phyloP scores from a whole-genome alignment of 768 basidiomycete species.

The Lactarius pseudohatsudake region DNA sequence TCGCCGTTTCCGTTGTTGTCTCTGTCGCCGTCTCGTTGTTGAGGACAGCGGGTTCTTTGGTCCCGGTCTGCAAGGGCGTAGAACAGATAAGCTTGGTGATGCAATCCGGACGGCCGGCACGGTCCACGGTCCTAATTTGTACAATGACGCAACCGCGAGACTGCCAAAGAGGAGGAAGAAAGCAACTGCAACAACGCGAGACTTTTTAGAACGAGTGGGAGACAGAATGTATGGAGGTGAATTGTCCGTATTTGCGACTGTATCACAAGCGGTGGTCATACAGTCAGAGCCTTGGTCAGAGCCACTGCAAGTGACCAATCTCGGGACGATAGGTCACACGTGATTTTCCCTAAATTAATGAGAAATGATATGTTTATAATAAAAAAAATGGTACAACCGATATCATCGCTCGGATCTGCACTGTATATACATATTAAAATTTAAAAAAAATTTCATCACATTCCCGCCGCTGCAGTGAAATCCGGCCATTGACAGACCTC shows the following conservation, averaged over 20 bases:
- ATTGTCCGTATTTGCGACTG: slow-evolving; percentile 20
- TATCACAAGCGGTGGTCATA: slow-evolving; percentile 15
- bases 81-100: slow-evolving; percentile 6
- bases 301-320: slow-evolving; percentile 3
- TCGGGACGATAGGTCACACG: background rate
- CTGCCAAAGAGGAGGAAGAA: slow-evolving; percentile 15
- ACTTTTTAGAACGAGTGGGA: slow-evolving; percentile 11
- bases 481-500: background rate
- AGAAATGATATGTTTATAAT: background rate
- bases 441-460: background rate
- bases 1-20: slow-evolving; percentile 30
- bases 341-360: background rate
- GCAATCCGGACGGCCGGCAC: slow-evolving; percentile 11
- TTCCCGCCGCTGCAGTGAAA: background rate
- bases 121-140: slow-evolving; percentile 26
- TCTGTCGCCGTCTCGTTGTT: slow-evolving; percentile 25
- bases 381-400: background rate
- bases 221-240: background rate
- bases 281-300: background rate
- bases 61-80: slow-evolving; percentile 5
- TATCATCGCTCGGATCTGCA: no score
- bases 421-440: no score
- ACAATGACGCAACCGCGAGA: slow-evolving; percentile 19
- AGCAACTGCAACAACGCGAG: slow-evolving; percentile 10
- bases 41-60: slow-evolving; percentile 3